Evolutionary conservation across 2,329 filamentous ascomycete genomes (phyloP), one percentile per base, ranked within the genome.

Genomic region (Epicoccum sorghinum): DNA sequence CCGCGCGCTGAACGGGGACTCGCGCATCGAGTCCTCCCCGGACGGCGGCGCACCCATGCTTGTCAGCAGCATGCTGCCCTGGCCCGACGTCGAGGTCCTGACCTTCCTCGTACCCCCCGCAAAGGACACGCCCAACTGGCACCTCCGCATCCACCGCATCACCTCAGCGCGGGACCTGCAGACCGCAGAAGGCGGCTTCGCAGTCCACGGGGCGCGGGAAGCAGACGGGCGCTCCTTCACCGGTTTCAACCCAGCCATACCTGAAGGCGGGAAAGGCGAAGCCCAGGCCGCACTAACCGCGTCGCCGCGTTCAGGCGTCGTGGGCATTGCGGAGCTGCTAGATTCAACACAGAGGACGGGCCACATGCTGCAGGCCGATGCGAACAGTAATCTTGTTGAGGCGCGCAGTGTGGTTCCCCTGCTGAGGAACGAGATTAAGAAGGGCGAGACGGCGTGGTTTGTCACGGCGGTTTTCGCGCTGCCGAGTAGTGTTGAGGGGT

Each of bases 331-430:
- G 4, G 81, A 83, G 50, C 55, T 82, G 35, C 65, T 66, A 56
- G 18, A 57, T 29, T 29, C 27, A 29, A 29, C 27, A 6, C 27
- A 66, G 10, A 79, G 88, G 18, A 75, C 73, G 48, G 89, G 89
- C 3, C 86, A 83, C 68, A 79, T 91, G 24, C 84, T 92, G 42
- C 86, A 91, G 52, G 88, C 89, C 9, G 90, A 93, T 69, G 89
- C 89, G 6, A 92, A 93, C 75, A 89, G 87, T 42, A 93, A 93
- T 73, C 75, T 93, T 30, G 80, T 91, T 2, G 86, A 91, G 75
- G 85, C 86, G 54, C 78, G 89, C 54, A 91, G 88, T 4, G 81
- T 89, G 37, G 83, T 93, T 62, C 90, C 90, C 23, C 87, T 87
- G 27, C 73, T 93, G 65, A 83, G 86, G 67, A 80, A 83, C 58